Conservation (phyloP, 192 early-diverging fungal species). For the Backusella luteola region DNA sequence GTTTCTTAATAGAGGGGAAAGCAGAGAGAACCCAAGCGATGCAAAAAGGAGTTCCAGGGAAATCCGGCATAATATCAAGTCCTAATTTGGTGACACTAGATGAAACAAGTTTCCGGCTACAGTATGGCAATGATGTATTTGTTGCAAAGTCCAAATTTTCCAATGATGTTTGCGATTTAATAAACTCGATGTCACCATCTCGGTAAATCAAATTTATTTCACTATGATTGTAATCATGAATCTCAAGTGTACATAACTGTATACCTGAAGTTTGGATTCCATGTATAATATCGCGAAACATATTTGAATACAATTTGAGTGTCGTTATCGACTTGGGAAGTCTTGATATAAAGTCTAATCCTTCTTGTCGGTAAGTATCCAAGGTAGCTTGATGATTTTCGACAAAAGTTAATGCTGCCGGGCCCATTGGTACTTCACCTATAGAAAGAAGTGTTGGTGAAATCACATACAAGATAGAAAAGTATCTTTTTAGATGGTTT, state of each 20-base stretch:
- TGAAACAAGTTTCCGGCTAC: not conserved
- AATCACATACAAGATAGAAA: not conserved
- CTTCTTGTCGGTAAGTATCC: not conserved
- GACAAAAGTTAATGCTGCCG: not conserved
- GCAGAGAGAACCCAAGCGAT: not conserved
- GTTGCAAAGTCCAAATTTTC: not conserved
- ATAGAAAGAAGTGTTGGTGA: not conserved
- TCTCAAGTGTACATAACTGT: not conserved
- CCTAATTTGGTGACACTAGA: not conserved
- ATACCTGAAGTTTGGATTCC: not conserved
- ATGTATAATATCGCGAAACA: not conserved
- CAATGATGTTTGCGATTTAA: not conserved
- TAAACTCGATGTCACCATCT: not conserved
- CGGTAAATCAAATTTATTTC: too few species aligned
- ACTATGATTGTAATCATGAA: not conserved
- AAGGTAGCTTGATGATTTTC: not conserved
- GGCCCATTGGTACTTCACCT: not conserved
- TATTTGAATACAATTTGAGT: not conserved
- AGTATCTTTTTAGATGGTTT: not conserved
- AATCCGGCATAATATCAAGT: not conserved
- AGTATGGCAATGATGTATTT: not conserved
- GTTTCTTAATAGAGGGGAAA: not conserved
- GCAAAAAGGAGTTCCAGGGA: not conserved
- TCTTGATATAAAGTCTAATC: not conserved
- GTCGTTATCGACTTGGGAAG: not conserved